Conservation (phyloP, 2,329 filamentous ascomycete genomes). For the Verticillium dahliae region DNA sequence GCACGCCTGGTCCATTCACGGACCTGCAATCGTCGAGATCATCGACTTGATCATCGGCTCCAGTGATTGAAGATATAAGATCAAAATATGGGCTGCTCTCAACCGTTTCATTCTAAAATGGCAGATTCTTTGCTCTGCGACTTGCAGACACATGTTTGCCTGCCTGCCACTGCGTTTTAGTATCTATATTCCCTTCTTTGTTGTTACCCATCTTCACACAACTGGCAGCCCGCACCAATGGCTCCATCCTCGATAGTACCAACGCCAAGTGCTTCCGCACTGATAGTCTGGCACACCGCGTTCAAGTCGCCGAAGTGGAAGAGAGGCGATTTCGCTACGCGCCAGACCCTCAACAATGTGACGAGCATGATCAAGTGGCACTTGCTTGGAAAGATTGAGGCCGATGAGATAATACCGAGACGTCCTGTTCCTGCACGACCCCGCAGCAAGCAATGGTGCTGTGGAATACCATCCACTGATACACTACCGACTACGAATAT, state of each 20-base stretch:
- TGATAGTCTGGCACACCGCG: background rate
- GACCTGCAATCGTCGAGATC: background rate
- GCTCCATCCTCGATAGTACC: too few relatives aligned
- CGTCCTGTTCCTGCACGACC: constrained; percentile 15
- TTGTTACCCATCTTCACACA: background rate
- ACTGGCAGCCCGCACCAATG: background rate
- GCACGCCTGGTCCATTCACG: background rate
- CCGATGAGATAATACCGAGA: constrained; percentile 52
- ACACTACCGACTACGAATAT: background rate
- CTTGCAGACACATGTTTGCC: background rate
- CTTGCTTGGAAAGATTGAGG: constrained; percentile 48
- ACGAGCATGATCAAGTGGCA: constrained; percentile 49
- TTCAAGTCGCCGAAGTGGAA: background rate
- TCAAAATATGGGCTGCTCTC: background rate
- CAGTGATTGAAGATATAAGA: background rate
- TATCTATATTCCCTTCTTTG: background rate
- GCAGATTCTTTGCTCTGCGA: background rate
- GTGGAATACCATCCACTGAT: constrained; percentile 16
- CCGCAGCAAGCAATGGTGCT: background rate
- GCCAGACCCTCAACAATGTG: constrained; percentile 25
- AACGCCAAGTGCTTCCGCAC: too few relatives aligned
- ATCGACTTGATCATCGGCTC: background rate
- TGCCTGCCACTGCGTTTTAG: background rate
- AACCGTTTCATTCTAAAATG: background rate
- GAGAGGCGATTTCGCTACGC: background rate